phyloP scores from a whole-genome alignment of 768 basidiomycete genomes.

The Rhizopogon salebrosus region DNA sequence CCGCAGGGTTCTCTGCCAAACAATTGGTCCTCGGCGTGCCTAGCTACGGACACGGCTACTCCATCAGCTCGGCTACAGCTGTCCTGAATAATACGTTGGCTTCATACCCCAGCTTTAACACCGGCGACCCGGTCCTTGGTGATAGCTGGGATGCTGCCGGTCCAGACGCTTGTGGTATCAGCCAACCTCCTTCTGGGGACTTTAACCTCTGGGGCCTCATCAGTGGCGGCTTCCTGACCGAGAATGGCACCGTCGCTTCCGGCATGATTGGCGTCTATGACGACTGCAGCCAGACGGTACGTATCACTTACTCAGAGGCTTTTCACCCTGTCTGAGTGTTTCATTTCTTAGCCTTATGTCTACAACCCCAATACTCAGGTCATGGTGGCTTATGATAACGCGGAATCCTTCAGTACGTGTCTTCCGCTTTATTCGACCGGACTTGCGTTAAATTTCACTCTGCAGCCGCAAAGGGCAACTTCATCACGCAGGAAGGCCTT shows the following conservation, averaged over 20 bases:
- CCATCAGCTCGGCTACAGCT: conserved; percentile 18
- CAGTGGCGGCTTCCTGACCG: conserved; percentile 46
- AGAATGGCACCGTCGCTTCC: conserved; percentile 40
- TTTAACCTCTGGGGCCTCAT: conserved; percentile 65
- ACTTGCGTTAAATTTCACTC: conserved; percentile 1
- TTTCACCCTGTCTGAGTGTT: conserved; percentile 2
- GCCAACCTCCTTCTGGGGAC: conserved; percentile 45
- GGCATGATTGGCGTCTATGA: conserved; percentile 55
- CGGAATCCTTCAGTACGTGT: conserved; percentile 47
- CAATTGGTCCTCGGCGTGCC: conserved; percentile 83
- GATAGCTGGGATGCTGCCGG: conserved; percentile 54
- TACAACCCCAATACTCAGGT: conserved; percentile 50
- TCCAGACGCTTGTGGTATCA: conserved; percentile 55
- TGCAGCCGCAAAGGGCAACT: conserved; percentile 38
- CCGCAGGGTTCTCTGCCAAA: conserved; percentile 66
- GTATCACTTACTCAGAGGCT: conserved; percentile 13
- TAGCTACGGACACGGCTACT: conserved; percentile 77
- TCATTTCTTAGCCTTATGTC: conserved; percentile 51
- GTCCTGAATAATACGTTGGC: conserved; percentile 28
- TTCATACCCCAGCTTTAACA: conserved; percentile 50
- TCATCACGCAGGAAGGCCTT: conserved; percentile 29
- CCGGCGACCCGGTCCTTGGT: conserved; percentile 38
- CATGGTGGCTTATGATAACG: conserved; percentile 64
- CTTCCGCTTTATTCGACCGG: background rate
- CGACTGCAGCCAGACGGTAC: conserved; percentile 69